phyloP scores from a whole-genome alignment of 73 alveolate species.

The Symbiodinium natans region DNA sequence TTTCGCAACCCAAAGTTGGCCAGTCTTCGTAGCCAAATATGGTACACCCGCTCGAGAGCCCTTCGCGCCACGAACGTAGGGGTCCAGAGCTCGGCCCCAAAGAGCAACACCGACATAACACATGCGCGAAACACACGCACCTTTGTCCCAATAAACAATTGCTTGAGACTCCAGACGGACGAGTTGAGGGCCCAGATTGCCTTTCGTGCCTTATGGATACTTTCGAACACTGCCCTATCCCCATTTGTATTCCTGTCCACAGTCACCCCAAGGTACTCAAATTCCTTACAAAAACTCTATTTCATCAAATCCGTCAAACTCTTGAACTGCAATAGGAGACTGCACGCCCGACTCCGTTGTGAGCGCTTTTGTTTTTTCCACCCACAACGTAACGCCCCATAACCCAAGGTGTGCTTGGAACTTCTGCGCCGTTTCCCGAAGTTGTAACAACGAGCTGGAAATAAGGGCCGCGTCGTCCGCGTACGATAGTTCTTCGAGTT shows the following conservation, averaged over 20 bases:
- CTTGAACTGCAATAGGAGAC: not conserved
- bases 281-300: not conserved
- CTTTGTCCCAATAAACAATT: not conserved
- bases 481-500: not conserved
- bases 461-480: constrained; percentile 63
- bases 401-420: not conserved
- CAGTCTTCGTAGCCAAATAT: not conserved
- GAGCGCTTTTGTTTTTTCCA: not conserved
- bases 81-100: constrained; percentile 28
- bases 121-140: not conserved
- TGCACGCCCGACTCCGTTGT: not conserved
- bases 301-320: not conserved
- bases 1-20: not conserved
- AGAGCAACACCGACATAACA: not conserved
- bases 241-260: not conserved
- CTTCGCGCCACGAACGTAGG: not conserved
- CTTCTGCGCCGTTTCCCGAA: not conserved
- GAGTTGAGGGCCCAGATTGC: constrained; percentile 15
- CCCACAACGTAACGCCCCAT: constrained; percentile 8
- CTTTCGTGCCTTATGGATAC: not conserved
- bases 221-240: not conserved
- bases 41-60: not conserved
- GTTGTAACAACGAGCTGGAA: not conserved
- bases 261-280: not conserved
- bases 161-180: not conserved